Evolutionary conservation across 331 rosid species (phyloP).

Genomic region (Telfairia occidentalis): DNA sequence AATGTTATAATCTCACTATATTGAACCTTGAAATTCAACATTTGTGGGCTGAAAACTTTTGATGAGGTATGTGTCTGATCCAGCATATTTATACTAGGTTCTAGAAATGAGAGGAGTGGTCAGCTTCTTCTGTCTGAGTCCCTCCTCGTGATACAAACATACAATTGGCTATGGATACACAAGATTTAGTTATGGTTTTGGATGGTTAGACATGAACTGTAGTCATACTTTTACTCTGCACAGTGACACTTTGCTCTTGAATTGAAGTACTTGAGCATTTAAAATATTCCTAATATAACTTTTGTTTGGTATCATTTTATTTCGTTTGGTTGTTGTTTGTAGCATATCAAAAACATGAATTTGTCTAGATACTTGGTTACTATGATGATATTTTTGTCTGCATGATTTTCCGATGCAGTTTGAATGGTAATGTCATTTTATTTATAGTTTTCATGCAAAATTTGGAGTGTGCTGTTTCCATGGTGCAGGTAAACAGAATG

Average conservation of each 20-base stretch:
- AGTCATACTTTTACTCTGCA: background rate
- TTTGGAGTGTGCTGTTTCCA: slow-evolving; percentile 14
- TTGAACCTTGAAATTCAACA: background rate
- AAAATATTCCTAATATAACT: background rate
- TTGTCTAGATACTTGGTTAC: background rate
- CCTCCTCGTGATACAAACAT: background rate
- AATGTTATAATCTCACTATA: background rate
- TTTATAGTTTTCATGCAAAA: background rate
- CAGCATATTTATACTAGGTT: background rate
- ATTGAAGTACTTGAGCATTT: background rate
- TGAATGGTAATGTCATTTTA: background rate
- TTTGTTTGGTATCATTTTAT: background rate
- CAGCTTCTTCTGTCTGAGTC: background rate
- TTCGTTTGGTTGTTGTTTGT: background rate
- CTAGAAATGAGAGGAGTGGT: background rate
- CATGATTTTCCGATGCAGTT: background rate
- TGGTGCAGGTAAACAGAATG: slow-evolving; percentile 65
- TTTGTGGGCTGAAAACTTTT: background rate
- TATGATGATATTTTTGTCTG: background rate
- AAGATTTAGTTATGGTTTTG: background rate
- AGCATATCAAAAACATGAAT: background rate
- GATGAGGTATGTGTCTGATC: background rate
- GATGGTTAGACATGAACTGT: background rate
- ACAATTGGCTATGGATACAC: background rate
- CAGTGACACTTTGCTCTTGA: background rate